Percentiles rank a stretch among this genome's conserved stretches.
These are phyloP conservation scores for Dysphania ambrosioides DNA, from an alignment of 148 eudicot species.

Conservation along the genomic window DNA sequence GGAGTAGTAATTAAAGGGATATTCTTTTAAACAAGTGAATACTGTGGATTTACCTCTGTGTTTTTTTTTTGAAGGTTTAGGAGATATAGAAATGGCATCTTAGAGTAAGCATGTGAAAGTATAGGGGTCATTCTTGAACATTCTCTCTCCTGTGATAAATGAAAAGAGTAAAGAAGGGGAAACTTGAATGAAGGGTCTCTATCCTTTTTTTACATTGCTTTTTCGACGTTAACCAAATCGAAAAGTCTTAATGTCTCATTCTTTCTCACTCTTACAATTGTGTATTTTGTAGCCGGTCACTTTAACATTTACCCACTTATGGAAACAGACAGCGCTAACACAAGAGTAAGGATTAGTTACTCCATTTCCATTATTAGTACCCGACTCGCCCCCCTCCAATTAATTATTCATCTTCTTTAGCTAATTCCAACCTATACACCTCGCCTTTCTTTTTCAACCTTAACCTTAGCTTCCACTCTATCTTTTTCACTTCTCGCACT, in stretches of 20 bases:
- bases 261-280: conserved; percentile 16
- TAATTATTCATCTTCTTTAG: conserved; percentile 15
- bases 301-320: conserved; percentile 38
- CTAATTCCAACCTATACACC: too few relatives aligned
- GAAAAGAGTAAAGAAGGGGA: background rate
- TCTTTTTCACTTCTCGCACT: too few relatives aligned
- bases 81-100: background rate
- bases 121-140: background rate
- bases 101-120: too few relatives aligned
- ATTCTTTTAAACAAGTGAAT: too few relatives aligned
- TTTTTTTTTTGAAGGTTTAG: background rate
- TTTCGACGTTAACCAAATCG: conserved; percentile 78
- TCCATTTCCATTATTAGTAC: conserved; percentile 44
- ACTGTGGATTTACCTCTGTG: too few relatives aligned
- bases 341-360: conserved; percentile 31
- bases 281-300: background rate
- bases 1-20: too few relatives aligned
- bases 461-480: too few relatives aligned
- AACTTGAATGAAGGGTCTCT: conserved; percentile 6
- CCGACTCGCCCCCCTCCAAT: conserved; percentile 10
- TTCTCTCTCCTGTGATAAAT: conserved; percentile 7
- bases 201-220: conserved; percentile 28
- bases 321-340: conserved; percentile 51
- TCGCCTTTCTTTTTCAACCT: too few relatives aligned
- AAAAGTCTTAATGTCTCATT: conserved; percentile 38